Conservation (phyloP, 1,284 basidiomycete genomes). For the Ganoderma meredithae region DNA sequence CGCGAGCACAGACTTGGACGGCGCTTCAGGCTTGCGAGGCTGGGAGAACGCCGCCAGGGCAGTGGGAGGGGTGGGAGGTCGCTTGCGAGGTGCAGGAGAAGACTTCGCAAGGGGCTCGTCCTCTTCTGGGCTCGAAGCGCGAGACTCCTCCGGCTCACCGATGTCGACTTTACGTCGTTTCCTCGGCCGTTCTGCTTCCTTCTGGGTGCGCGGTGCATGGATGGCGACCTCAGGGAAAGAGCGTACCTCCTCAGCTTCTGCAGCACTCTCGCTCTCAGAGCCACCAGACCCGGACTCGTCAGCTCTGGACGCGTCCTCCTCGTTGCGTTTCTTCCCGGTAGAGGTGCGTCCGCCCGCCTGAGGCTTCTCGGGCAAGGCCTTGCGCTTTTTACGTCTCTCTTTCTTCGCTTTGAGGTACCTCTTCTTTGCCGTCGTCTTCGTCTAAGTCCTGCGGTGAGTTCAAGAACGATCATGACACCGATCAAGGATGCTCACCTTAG, state of each 20-base stretch:
- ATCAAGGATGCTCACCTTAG: slow-evolving; percentile 30
- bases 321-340: slow-evolving; percentile 13
- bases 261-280: slow-evolving; percentile 41
- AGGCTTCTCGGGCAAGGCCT: slow-evolving; percentile 15
- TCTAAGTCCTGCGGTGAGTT: slow-evolving; percentile 27
- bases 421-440: slow-evolving; percentile 46
- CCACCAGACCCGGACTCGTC: slow-evolving; percentile 20
- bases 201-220: slow-evolving; percentile 22
- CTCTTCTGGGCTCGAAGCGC: slow-evolving; percentile 26
- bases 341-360: slow-evolving; percentile 8
- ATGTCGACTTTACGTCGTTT: slow-evolving; percentile 44
- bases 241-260: slow-evolving; percentile 22
- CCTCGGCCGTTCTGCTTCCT: slow-evolving; percentile 40
- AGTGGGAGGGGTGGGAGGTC: slow-evolving; percentile 44
- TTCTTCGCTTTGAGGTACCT: slow-evolving; percentile 47
- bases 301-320: slow-evolving; percentile 21
- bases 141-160: slow-evolving; percentile 31
- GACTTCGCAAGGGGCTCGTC: slow-evolving; percentile 11
- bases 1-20: slow-evolving; percentile 71
- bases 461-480: background rate
- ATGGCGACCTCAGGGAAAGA: background rate
- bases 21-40: slow-evolving; percentile 73
- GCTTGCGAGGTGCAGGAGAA: slow-evolving; percentile 30
- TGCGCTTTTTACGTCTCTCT: slow-evolving; percentile 43
- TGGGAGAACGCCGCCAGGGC: slow-evolving; percentile 75